A percentile compares a stretch with the other conserved stretches of the same genome.
These are phyloP conservation scores for Cavenderia fasciculata DNA, from an alignment of 78 protist genomes.

Conservation along the genomic window DNA sequence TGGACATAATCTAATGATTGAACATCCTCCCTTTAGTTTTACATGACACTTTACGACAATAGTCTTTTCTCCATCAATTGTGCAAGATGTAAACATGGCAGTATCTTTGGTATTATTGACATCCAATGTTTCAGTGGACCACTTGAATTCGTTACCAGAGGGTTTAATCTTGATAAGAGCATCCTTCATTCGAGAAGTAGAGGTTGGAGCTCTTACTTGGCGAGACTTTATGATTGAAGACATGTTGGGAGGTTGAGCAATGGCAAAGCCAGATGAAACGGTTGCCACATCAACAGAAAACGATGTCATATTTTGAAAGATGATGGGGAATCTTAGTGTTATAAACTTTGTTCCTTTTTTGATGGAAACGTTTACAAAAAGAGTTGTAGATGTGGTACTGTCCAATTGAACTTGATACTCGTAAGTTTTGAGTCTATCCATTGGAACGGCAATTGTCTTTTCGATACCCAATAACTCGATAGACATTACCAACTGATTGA, in stretches of 20 bases:
- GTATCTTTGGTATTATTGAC: not conserved
- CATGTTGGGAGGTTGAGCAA: conserved; percentile 25
- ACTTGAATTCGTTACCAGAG: conserved; percentile 32
- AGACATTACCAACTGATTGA: conserved; percentile 26
- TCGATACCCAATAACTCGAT: conserved; percentile 56
- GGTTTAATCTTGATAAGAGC: conserved; percentile 52
- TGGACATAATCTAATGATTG: conserved; percentile 13
- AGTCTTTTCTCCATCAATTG: conserved; percentile 19
- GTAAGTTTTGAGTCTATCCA: conserved; percentile 60
- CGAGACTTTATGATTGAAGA: conserved; percentile 5
- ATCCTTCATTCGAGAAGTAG: conserved; percentile 46
- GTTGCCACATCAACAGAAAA: conserved; percentile 65
- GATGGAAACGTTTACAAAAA: conserved; percentile 17
- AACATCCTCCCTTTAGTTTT: conserved; percentile 7
- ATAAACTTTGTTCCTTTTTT: conserved; percentile 48
- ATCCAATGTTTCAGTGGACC: conserved; percentile 43
- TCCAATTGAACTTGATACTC: conserved; percentile 49
- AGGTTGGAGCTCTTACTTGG: conserved; percentile 37
- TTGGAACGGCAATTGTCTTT: conserved; percentile 46
- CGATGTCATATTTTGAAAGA: conserved; percentile 13
- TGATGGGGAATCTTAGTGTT: conserved; percentile 34
- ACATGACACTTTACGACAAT: conserved; percentile 8
- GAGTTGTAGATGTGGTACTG: conserved; percentile 12
- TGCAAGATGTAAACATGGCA: not conserved
- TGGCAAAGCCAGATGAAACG: conserved; percentile 41